Base-by-base conservation (phyloP, 805 yeast species). In the Metschnikowia drakensbergensis region DNA sequence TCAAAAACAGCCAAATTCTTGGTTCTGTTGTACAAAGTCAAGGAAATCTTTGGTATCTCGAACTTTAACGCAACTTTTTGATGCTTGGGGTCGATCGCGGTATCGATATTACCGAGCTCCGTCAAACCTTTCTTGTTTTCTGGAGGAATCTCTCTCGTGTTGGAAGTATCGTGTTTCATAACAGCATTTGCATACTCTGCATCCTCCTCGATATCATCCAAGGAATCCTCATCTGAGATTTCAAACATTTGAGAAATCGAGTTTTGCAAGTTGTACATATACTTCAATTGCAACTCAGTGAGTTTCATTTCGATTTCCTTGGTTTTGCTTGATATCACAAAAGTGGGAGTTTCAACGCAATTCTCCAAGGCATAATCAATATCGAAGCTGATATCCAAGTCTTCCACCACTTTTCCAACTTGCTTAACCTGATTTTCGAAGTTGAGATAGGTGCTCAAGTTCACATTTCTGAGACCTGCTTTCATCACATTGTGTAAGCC, bases 381-480 rank as follows among this genome's bases (percentile, higher is more conserved):
- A 37, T 79, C 69, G 54, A 89, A 82, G 0, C 68, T 61, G 39
- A 89, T 62, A 58, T 86, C 88, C 50, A 88, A 70, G 40, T 79
- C 76, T 25, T 84, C 82, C 35, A 88, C 76, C 39, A 92, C 80
- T 48, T 85, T 83, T 29, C 86, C 68, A 1, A 67, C 57, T 57
- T 87, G 95, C 11, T 66, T 60, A 2, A 66, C 55, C 2, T 61
- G 72, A 7, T 69, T 67, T 2, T 68, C 73, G 47, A 81, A 68
- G 47, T 79, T 68, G 56, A 90, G 80, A 3, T 65, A 64, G 0
- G 97, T 86, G 0, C 79, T 67, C n/a, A 92, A 67, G 48, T 76
- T 79, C 3, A 90, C 83, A 42, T 88, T 82, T 38, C 89, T 72
- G 22, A 94, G 69, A 0, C 96, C 95, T 6, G 88, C 77, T 11